Evolutionary conservation across 1,284 basidiomycete species (phyloP).

Genomic region (Irpex lacteus): DNA sequence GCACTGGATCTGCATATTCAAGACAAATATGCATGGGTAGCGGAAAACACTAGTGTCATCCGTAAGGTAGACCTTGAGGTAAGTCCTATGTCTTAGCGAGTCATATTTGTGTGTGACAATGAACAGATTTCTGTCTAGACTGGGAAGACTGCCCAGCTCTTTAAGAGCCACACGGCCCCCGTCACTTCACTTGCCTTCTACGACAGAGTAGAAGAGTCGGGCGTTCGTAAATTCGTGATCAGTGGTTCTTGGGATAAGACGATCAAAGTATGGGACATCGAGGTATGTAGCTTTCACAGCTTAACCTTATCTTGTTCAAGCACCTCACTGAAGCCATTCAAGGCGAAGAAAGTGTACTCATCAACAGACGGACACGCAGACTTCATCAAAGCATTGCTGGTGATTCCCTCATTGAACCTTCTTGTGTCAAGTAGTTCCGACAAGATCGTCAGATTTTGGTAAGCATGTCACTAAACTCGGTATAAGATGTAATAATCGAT

Average conservation of each 20-base stretch:
- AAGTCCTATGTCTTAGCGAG: slow-evolving; percentile 13
- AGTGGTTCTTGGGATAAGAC: slow-evolving; percentile 94
- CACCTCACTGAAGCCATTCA: slow-evolving; percentile 5
- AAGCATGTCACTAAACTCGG: slow-evolving; percentile 11
- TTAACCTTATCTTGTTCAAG: neutral
- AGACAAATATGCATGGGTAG: slow-evolving; percentile 75
- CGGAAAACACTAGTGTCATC: slow-evolving; percentile 78
- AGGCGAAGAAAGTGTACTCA: slow-evolving; percentile 71
- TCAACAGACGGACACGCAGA: slow-evolving; percentile 80
- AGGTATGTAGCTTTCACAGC: slow-evolving; percentile 42
- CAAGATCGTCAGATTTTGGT: slow-evolving; percentile 89
- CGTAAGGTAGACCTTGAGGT: slow-evolving; percentile 78
- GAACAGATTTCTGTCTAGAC: slow-evolving; percentile 45
- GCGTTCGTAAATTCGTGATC: slow-evolving; percentile 54
- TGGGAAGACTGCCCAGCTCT: slow-evolving; percentile 73
- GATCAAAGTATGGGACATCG: slow-evolving; percentile 79
- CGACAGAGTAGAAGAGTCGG: slow-evolving; percentile 33
- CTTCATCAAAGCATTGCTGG: slow-evolving; percentile 81
- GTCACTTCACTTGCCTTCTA: slow-evolving; percentile 79
- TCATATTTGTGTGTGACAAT: slow-evolving; percentile 5
- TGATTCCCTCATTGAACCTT: slow-evolving; percentile 62
- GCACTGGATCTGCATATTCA: slow-evolving; percentile 69
- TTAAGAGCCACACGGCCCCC: slow-evolving; percentile 82
- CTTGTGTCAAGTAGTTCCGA: slow-evolving; percentile 90
- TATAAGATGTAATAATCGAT: neutral